Evolutionary conservation across 2,329 filamentous ascomycete genomes (phyloP).

Genomic region (Tolypocladium tundrense): DNA sequence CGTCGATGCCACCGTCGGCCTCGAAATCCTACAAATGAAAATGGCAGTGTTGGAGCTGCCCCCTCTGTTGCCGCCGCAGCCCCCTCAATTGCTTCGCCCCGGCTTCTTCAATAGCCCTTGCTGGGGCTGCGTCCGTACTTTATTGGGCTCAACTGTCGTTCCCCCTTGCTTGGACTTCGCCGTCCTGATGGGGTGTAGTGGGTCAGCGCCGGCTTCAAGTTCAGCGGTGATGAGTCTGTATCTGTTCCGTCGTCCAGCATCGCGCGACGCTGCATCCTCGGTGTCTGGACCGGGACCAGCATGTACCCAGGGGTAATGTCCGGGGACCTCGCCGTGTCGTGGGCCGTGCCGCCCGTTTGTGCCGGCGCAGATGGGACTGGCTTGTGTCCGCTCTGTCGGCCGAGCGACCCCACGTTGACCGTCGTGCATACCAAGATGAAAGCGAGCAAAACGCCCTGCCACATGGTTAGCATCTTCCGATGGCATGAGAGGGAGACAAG

Average conservation of each 20-base stretch:
- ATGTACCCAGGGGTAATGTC: conserved; percentile 33
- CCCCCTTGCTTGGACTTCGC: conserved; percentile 38
- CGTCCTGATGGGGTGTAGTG: conserved; percentile 35
- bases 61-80: background rate
- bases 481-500: background rate
- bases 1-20: background rate
- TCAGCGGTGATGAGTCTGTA: conserved; percentile 38
- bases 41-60: background rate
- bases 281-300: conserved; percentile 40
- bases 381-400: conserved; percentile 7
- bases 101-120: conserved; percentile 17
- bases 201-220: conserved; percentile 30
- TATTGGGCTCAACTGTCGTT: conserved; percentile 36
- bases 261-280: conserved; percentile 31
- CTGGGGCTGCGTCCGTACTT: conserved; percentile 31
- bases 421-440: conserved; percentile 37
- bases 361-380: conserved; percentile 1
- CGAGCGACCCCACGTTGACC: conserved; percentile 40
- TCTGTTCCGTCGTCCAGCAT: conserved; percentile 36
- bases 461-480: background rate
- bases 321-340: conserved; percentile 14
- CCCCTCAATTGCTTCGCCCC: background rate
- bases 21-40: background rate
- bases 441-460: conserved; percentile 40
- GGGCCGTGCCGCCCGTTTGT: conserved; percentile 6